Evolutionary conservation across 1,284 basidiomycete genomes (phyloP).

Genomic region (Rugosomyces carneus): DNA sequence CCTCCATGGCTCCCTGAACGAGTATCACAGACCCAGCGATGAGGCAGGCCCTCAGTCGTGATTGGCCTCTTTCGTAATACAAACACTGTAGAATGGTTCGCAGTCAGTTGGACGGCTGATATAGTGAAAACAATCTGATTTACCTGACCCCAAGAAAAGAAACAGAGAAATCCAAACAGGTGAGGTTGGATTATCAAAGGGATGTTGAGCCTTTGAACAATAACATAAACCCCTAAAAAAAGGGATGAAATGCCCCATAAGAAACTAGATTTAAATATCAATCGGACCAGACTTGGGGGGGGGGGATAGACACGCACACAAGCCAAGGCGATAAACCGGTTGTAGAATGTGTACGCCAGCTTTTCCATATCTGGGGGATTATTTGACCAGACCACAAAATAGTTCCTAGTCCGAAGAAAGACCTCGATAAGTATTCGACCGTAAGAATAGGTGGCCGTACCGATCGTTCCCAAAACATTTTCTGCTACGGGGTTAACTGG

Average conservation of each 20-base stretch:
- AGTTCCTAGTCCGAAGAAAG: constrained; percentile 36
- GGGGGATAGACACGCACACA: constrained; percentile 46
- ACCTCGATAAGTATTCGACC: neutral
- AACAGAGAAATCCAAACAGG: constrained; percentile 55
- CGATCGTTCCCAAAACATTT: constrained; percentile 57
- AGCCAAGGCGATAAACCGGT: constrained; percentile 68
- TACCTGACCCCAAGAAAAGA: constrained; percentile 65
- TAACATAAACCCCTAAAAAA: constrained; percentile 66
- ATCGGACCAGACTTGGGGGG: neutral
- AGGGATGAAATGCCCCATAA: constrained; percentile 61
- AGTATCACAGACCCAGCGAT: constrained; percentile 32
- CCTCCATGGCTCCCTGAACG: constrained; percentile 53
- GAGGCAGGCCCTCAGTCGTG: constrained; percentile 24
- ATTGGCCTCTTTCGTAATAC: constrained; percentile 46
- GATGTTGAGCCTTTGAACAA: constrained; percentile 66
- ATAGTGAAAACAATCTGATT: constrained; percentile 12
- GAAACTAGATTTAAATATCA: constrained; percentile 37
- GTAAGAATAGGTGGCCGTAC: constrained; percentile 21
- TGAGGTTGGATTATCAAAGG: constrained; percentile 76
- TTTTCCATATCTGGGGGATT: constrained; percentile 74
- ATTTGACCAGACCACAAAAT: constrained; percentile 69
- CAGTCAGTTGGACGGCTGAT: neutral
- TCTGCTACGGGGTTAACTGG: constrained; percentile 39
- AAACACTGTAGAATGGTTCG: constrained; percentile 40
- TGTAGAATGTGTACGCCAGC: constrained; percentile 65